Evolutionary conservation across 768 basidiomycete species (phyloP).

Genomic region (Leccinellum albellum): DNA sequence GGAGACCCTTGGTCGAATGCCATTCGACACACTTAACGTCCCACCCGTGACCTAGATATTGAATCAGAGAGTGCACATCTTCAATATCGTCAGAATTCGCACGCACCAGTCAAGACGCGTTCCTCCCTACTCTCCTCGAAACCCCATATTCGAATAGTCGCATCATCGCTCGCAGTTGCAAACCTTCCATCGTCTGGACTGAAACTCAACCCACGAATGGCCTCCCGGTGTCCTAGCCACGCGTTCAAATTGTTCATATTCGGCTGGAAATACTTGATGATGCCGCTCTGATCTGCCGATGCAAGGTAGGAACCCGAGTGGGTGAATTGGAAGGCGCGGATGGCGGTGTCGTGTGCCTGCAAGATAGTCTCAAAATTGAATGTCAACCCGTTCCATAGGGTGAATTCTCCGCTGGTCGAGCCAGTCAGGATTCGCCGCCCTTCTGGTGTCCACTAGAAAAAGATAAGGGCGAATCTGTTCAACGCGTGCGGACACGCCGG

Average conservation of each 20-base stretch:
- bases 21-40: slow-evolving; percentile 98
- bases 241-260: slow-evolving; percentile 99
- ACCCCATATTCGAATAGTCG: slow-evolving; percentile 91
- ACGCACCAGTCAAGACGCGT: slow-evolving; percentile 73
- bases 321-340: slow-evolving; percentile 85
- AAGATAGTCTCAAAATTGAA: slow-evolving; percentile 99
- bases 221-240: slow-evolving; percentile 92
- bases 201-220: slow-evolving; percentile 87
- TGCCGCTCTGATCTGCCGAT: slow-evolving; percentile 87
- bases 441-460: slow-evolving; percentile 90
- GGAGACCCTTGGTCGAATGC: slow-evolving; percentile 95
- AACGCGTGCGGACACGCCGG: neutral
- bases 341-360: slow-evolving; percentile 96
- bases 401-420: slow-evolving; percentile 96
- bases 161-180: slow-evolving; percentile 94
- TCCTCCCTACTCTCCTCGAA: slow-evolving; percentile 91
- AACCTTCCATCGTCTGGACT: slow-evolving; percentile 90
- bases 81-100: neutral
- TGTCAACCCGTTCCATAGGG: slow-evolving; percentile 96
- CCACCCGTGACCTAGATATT: slow-evolving; percentile 86
- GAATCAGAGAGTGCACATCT: neutral
- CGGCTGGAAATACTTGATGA: slow-evolving; percentile 98
- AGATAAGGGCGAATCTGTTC: neutral
- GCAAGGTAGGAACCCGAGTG: slow-evolving; percentile 92
- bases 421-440: slow-evolving; percentile 91